Evolutionary conservation across 108 stramenopile genomes (phyloP).

Genomic region (Discostella stelligeroides): DNA sequence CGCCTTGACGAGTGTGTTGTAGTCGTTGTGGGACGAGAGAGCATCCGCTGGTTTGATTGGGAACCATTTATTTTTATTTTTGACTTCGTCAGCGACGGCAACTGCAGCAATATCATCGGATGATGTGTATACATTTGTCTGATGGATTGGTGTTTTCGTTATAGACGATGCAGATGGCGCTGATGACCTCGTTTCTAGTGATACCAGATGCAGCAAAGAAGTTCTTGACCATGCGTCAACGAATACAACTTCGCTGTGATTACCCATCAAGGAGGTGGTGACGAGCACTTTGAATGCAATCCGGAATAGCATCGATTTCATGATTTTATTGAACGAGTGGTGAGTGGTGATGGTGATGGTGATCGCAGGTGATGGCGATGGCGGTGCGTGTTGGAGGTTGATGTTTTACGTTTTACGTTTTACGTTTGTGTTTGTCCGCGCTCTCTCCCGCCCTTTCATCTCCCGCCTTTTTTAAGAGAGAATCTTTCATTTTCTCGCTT

Average conservation of each 20-base stretch:
- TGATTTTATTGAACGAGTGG: too few relatives aligned
- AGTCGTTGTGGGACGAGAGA: constrained; percentile 45
- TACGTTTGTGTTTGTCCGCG: too few relatives aligned
- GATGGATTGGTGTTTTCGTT: neutral
- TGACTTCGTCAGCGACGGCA: neutral
- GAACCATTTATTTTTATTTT: constrained; percentile 39
- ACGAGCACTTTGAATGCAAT: too few relatives aligned
- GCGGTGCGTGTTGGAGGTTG: too few relatives aligned
- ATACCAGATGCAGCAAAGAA: neutral
- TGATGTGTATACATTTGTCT: constrained; percentile 15
- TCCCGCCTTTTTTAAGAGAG: too few relatives aligned
- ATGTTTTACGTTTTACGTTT: too few relatives aligned
- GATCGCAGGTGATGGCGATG: too few relatives aligned
- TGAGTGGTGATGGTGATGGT: too few relatives aligned
- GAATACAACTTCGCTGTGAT: neutral
- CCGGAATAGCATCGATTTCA: too few relatives aligned
- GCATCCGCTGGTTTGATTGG: constrained; percentile 49
- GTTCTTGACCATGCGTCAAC: constrained; percentile 5
- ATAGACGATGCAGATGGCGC: neutral
- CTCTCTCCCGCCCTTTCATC: too few relatives aligned
- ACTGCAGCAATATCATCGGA: neutral
- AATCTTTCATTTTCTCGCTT: too few relatives aligned
- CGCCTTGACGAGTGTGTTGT: constrained; percentile 42
- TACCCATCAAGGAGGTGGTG: too few relatives aligned
- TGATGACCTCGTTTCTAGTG: neutral